phyloP scores from a whole-genome alignment of 2,329 filamentous ascomycete genomes.

The Aspergillus fumigatiaffinis region DNA sequence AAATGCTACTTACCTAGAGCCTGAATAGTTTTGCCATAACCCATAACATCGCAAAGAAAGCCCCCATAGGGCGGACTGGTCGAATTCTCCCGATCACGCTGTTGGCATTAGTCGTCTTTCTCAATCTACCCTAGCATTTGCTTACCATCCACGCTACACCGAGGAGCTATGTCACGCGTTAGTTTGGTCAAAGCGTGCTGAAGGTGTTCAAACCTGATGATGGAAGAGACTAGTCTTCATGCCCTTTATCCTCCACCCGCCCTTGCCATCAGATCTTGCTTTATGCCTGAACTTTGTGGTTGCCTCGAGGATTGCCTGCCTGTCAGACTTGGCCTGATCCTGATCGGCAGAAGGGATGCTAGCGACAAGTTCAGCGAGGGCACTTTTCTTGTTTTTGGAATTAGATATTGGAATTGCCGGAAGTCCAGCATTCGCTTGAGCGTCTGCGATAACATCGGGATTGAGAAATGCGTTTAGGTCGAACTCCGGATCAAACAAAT shows the following conservation, averaged over 20 bases:
- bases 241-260: slow-evolving; percentile 30
- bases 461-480: slow-evolving; percentile 18
- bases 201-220: slow-evolving; percentile 27
- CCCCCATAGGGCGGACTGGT: slow-evolving; percentile 29
- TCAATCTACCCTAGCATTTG: not conserved
- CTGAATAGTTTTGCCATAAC: slow-evolving; percentile 39
- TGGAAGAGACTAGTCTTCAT: slow-evolving; percentile 32
- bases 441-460: slow-evolving; percentile 22
- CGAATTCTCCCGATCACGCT: slow-evolving; percentile 31
- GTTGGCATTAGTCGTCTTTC: slow-evolving; percentile 8
- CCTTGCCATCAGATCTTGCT: slow-evolving; percentile 25
- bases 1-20: slow-evolving; percentile 24
- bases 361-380: slow-evolving; percentile 30
- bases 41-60: slow-evolving; percentile 40
- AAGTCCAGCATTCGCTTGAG: slow-evolving; percentile 22
- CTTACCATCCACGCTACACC: slow-evolving; percentile 33
- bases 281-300: slow-evolving; percentile 24
- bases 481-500: slow-evolving; percentile 5
- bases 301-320: slow-evolving; percentile 20
- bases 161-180: slow-evolving; percentile 21
- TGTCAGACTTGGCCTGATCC: slow-evolving; percentile 22
- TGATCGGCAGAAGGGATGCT: slow-evolving; percentile 26
- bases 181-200: not conserved
- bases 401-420: slow-evolving; percentile 22
- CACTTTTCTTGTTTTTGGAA: slow-evolving; percentile 22